A percentile compares a stretch with the other conserved stretches of the same genome.
Evolutionary conservation across 208 protist species (phyloP).

Genomic region (Endotrypanum monterogeii): DNA sequence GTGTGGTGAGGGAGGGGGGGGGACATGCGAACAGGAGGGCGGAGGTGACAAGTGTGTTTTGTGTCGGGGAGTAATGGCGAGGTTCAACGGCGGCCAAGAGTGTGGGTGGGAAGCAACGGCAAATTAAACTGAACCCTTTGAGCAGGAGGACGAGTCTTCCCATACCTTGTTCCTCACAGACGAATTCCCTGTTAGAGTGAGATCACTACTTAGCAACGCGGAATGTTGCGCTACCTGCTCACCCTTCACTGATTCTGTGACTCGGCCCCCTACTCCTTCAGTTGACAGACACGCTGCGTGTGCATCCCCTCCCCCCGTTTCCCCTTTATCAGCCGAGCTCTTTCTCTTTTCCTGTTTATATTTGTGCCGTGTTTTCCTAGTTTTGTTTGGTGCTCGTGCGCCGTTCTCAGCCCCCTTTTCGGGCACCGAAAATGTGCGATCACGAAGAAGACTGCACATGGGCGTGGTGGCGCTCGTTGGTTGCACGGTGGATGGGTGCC

Average conservation of each 20-base stretch:
- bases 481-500: not conserved
- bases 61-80: not conserved
- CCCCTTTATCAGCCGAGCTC: not conserved
- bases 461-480: not conserved
- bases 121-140: not conserved
- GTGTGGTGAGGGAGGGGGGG: no score
- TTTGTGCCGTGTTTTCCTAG: not conserved
- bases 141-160: not conserved
- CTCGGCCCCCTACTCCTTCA: not conserved
- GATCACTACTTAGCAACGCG: not conserved
- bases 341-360: not conserved
- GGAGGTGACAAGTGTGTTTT: not conserved
- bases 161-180: not conserved
- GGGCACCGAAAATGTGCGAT: not conserved
- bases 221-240: not conserved
- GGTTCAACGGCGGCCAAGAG: not conserved
- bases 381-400: not conserved
- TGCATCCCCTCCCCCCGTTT: not conserved
- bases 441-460: not conserved
- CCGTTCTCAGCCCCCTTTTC: not conserved
- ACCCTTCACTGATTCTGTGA: not conserved
- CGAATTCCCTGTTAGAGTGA: not conserved
- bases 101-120: not conserved
- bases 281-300: not conserved
- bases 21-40: not conserved